These are phyloP conservation scores for Fusarium sp. DNA, from an alignment of 2,329 filamentous ascomycete genomes.

Conservation along the genomic window DNA sequence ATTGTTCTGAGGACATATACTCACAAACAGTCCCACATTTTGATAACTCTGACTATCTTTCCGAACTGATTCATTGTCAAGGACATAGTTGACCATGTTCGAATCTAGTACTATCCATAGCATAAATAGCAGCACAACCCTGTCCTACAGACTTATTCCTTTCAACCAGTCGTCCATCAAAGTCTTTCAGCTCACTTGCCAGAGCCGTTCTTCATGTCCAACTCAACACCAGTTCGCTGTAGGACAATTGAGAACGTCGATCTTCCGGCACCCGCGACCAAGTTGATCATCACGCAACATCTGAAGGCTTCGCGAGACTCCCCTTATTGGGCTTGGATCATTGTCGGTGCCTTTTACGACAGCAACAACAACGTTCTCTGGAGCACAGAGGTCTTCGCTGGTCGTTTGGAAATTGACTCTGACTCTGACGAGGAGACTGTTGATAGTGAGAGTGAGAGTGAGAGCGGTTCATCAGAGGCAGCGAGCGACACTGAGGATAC, in stretches of 20 bases:
- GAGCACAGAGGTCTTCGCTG: conserved; percentile 61
- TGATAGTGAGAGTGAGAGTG: conserved; percentile 20
- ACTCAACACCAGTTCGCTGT: conserved; percentile 23
- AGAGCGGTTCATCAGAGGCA: conserved; percentile 26
- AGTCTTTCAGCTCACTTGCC: conserved; percentile 7
- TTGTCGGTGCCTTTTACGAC: conserved; percentile 64
- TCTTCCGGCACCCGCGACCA: conserved; percentile 61
- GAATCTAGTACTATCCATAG: neutral
- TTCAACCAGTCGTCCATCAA: conserved; percentile 7
- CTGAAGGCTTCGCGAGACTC: conserved; percentile 52
- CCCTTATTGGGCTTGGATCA: conserved; percentile 61
- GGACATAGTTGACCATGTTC: conserved; percentile 22
- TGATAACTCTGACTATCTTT: neutral
- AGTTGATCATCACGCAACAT: conserved; percentile 61
- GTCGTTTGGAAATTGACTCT: conserved; percentile 46
- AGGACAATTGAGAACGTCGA: conserved; percentile 50
- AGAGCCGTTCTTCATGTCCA: conserved; percentile 43
- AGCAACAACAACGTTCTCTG: conserved; percentile 57
- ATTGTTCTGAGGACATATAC: conserved; percentile 7
- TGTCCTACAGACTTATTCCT: neutral
- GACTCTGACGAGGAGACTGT: conserved; percentile 47
- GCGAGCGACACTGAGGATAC: conserved; percentile 24
- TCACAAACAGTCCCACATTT: conserved; percentile 14
- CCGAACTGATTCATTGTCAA: conserved; percentile 30
- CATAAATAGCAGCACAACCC: conserved; percentile 20